Evolutionary conservation across 306 rosid genomes (phyloP).

Genomic region (Acacia confusa): DNA sequence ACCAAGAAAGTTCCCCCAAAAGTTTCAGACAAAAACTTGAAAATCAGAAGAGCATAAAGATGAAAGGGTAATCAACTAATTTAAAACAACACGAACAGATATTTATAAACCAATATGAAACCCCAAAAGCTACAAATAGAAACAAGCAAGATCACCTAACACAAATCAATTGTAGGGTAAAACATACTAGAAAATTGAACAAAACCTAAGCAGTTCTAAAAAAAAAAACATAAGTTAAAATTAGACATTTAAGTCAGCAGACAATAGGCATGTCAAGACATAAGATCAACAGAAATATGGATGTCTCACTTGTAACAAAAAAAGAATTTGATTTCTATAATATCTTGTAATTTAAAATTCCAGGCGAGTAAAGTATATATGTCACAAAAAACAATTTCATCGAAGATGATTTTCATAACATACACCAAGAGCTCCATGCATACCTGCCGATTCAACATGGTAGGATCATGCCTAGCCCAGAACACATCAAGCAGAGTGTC

Average conservation of each 20-base stretch:
- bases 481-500: constrained; percentile 64
- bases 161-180: background rate
- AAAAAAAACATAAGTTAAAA: no score
- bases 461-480: constrained; percentile 85
- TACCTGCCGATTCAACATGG: constrained; percentile 87
- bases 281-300: constrained; percentile 8
- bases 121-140: background rate
- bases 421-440: background rate
- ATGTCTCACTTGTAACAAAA: background rate
- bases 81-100: background rate
- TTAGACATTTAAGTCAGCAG: no score
- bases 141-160: background rate
- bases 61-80: background rate
- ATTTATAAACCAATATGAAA: background rate
- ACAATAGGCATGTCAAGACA: background rate
- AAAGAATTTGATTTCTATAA: background rate
- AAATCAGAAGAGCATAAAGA: background rate
- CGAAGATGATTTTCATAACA: background rate
- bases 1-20: background rate
- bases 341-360: background rate
- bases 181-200: no score
- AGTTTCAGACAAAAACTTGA: background rate
- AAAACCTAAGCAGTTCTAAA: no score
- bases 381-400: constrained; percentile 4
- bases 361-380: background rate